Conservation (phyloP, 2,329 filamentous ascomycete species). For the Apiospora malaysiana region DNA sequence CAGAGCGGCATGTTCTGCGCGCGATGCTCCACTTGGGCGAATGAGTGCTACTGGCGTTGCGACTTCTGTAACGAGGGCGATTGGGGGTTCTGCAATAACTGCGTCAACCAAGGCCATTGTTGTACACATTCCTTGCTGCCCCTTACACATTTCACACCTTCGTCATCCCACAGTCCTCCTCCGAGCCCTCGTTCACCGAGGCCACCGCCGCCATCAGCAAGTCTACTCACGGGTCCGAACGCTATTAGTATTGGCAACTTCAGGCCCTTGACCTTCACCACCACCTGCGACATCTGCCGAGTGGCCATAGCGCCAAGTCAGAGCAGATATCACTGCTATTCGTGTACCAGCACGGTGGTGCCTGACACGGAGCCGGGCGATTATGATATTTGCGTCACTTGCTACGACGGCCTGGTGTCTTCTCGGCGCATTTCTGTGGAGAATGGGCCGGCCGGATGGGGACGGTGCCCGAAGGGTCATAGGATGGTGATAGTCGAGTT, state of each 20-base stretch:
- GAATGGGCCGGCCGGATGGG: slow-evolving; percentile 83
- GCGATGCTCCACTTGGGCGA: slow-evolving; percentile 73
- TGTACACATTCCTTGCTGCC: slow-evolving; percentile 86
- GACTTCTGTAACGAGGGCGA: slow-evolving; percentile 87
- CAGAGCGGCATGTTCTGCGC: slow-evolving; percentile 87
- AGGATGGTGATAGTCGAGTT: slow-evolving; percentile 85
- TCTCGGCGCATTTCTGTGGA: slow-evolving; percentile 71
- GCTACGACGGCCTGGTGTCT: slow-evolving; percentile 73
- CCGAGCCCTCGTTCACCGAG: slow-evolving; percentile 47
- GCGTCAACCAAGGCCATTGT: slow-evolving; percentile 80
- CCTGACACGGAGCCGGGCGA: slow-evolving; percentile 66
- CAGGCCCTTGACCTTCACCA: slow-evolving; percentile 73
- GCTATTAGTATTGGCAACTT: slow-evolving; percentile 59
- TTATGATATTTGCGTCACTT: slow-evolving; percentile 82
- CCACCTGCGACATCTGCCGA: slow-evolving; percentile 79
- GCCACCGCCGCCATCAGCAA: slow-evolving; percentile 52
- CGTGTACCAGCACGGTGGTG: slow-evolving; percentile 64
- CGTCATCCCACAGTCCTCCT: slow-evolving; percentile 43
- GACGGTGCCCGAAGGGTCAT: slow-evolving; percentile 79
- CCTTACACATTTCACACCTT: slow-evolving; percentile 64
- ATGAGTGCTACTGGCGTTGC: slow-evolving; percentile 91
- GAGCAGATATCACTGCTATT: slow-evolving; percentile 79
- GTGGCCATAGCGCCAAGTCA: slow-evolving; percentile 72
- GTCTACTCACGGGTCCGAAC: slow-evolving; percentile 53
- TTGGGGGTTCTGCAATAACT: slow-evolving; percentile 92